Evolutionary conservation across 2,329 filamentous ascomycete species (phyloP).

Genomic region (Fusarium clavum): DNA sequence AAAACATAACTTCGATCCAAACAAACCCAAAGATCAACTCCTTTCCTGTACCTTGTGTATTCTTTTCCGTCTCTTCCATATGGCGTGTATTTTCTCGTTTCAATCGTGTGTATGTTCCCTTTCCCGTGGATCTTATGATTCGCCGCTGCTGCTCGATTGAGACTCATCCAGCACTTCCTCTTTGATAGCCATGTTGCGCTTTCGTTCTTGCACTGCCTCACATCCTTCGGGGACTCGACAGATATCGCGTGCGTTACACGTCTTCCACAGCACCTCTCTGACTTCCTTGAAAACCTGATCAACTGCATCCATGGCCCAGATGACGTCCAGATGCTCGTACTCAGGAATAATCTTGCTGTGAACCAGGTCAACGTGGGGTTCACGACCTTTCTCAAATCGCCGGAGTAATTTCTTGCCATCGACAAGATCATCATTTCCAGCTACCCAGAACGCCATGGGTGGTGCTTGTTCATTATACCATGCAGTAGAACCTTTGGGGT

Average conservation of each 20-base stretch:
- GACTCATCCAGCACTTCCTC: conserved; percentile 28
- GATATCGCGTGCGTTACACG: conserved; percentile 64
- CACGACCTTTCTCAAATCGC: conserved; percentile 79
- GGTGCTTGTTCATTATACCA: conserved; percentile 88
- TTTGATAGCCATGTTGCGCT: conserved; percentile 5
- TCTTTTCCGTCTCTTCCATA: neutral
- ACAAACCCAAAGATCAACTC: neutral
- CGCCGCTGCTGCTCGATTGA: conserved; percentile 44
- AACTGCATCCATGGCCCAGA: conserved; percentile 92
- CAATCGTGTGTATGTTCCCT: conserved; percentile 17
- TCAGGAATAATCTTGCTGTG: conserved; percentile 85
- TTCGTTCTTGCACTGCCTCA: conserved; percentile 61
- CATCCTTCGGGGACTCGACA: conserved; percentile 76
- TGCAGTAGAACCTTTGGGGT: conserved; percentile 65
- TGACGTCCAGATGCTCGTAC: conserved; percentile 93
- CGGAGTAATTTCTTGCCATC: conserved; percentile 80
- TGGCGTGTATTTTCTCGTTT: conserved; percentile 16
- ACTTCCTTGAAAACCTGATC: conserved; percentile 86
- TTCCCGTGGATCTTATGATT: conserved; percentile 9
- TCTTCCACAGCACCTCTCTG: conserved; percentile 86
- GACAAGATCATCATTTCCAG: conserved; percentile 84
- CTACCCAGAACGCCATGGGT: conserved; percentile 89
- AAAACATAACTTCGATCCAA: neutral
- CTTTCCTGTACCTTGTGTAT: neutral
- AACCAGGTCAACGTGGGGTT: conserved; percentile 84